Percentiles rank a stretch among this genome's conserved stretches.
Evolutionary conservation across 306 rosid genomes (phyloP).

Genomic region (Prunus mume): DNA sequence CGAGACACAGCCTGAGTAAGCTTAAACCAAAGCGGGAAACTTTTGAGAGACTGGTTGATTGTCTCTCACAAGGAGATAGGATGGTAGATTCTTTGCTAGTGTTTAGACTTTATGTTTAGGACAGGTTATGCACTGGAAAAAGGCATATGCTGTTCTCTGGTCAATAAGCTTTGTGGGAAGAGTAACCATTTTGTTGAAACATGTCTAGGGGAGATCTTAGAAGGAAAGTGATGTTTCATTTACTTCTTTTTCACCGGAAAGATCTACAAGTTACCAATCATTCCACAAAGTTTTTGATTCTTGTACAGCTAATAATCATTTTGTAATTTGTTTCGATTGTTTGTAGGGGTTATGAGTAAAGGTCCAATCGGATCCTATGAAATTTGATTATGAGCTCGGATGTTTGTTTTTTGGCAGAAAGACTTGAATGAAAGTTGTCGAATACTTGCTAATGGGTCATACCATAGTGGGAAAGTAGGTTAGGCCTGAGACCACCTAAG

Average conservation of each 20-base stretch:
- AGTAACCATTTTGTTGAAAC: conserved; percentile 28
- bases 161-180: conserved; percentile 34
- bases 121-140: conserved; percentile 47
- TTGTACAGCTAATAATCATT: neutral
- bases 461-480: too few relatives aligned
- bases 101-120: conserved; percentile 53
- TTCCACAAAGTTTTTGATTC: neutral
- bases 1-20: conserved; percentile 14
- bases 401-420: neutral
- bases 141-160: conserved; percentile 31
- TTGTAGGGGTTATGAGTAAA: too few relatives aligned
- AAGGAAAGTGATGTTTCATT: conserved; percentile 25
- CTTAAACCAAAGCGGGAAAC: conserved; percentile 45
- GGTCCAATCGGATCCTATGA: too few relatives aligned
- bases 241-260: neutral
- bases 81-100: conserved; percentile 58
- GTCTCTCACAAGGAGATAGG: conserved; percentile 42
- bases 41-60: conserved; percentile 43
- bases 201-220: conserved; percentile 40
- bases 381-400: too few relatives aligned
- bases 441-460: too few relatives aligned
- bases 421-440: too few relatives aligned
- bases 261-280: conserved; percentile 4
- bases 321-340: too few relatives aligned
- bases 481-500: too few relatives aligned